A percentile compares a stretch with the other conserved stretches of the same genome.
phyloP scores from a whole-genome alignment of 331 rosid species.

The Rhamnella rubrinervis region DNA sequence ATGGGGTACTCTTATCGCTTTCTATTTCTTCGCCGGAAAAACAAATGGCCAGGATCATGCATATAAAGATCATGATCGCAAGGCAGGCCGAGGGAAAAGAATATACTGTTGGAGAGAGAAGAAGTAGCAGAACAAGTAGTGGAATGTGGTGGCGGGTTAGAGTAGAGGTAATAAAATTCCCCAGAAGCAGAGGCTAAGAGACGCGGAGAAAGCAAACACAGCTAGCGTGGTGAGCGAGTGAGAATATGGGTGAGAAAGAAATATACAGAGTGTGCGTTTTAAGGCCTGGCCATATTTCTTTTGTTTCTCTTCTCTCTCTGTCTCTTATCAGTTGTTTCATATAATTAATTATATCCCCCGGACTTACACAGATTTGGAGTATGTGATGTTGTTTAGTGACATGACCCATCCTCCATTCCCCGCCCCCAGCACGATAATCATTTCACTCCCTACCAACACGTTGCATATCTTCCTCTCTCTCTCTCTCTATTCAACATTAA shows the following conservation, averaged over 20 bases:
- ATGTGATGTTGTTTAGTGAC: too few species aligned
- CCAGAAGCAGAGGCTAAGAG: slow-evolving; percentile 23
- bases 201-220: slow-evolving; percentile 19
- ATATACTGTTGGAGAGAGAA: slow-evolving; percentile 5
- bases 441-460: too few species aligned
- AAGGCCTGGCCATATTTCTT: too few species aligned
- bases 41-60: slow-evolving; percentile 17
- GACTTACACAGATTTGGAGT: too few species aligned
- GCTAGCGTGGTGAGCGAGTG: neutral
- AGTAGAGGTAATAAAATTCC: slow-evolving; percentile 15
- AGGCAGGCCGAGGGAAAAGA: neutral
- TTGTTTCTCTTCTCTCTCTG: too few species aligned
- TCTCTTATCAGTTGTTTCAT: too few species aligned
- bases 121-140: neutral
- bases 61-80: slow-evolving; percentile 34
- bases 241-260: neutral
- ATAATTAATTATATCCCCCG: too few species aligned
- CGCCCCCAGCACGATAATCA: neutral
- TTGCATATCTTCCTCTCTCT: too few species aligned
- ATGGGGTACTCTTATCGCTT: slow-evolving; percentile 11
- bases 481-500: too few species aligned
- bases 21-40: slow-evolving; percentile 31
- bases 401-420: slow-evolving; percentile 1
- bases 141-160: slow-evolving; percentile 4
- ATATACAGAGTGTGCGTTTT: too few species aligned